Evolutionary conservation across 192 early-diverging fungal species (phyloP).

Genomic region (Funneliformis geosporum): DNA sequence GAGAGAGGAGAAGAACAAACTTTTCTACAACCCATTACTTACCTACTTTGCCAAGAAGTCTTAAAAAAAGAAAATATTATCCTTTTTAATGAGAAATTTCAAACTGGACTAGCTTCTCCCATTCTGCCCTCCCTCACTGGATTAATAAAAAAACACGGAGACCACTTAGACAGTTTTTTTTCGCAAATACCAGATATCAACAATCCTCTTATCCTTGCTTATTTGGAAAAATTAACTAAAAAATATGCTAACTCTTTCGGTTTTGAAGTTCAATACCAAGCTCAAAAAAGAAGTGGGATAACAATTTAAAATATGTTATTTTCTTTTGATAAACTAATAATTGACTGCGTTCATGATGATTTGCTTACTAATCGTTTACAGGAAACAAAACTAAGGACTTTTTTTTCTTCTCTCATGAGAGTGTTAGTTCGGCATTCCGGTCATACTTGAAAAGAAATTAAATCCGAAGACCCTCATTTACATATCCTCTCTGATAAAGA

Average conservation of each 20-base stretch:
- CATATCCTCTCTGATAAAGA: not conserved
- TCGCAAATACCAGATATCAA: not conserved
- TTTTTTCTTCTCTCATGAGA: not conserved
- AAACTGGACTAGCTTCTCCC: not conserved
- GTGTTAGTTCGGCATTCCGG: not conserved
- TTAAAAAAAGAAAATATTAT: conserved; percentile 6
- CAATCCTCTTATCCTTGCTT: not conserved
- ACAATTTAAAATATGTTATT: conserved; percentile 9
- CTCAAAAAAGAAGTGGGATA: not conserved
- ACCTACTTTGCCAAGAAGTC: not conserved
- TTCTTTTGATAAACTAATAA: conserved; percentile 17
- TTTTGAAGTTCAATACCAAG: conserved; percentile 7
- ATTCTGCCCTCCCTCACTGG: not conserved
- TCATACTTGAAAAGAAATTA: conserved; percentile 2
- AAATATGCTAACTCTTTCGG: not conserved
- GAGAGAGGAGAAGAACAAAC: not conserved
- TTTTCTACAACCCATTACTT: not conserved
- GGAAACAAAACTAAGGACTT: not conserved
- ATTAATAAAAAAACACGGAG: not conserved
- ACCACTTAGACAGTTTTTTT: not conserved
- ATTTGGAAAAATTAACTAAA: conserved; percentile 4
- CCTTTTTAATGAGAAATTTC: conserved; percentile 3
- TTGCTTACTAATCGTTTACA: conserved; percentile 11
- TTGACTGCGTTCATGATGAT: not conserved
- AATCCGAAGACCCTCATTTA: not conserved